These are phyloP conservation scores for Yamadazyma blattariae DNA, from an alignment of 1,139 yeast genomes.

Conservation along the genomic window DNA sequence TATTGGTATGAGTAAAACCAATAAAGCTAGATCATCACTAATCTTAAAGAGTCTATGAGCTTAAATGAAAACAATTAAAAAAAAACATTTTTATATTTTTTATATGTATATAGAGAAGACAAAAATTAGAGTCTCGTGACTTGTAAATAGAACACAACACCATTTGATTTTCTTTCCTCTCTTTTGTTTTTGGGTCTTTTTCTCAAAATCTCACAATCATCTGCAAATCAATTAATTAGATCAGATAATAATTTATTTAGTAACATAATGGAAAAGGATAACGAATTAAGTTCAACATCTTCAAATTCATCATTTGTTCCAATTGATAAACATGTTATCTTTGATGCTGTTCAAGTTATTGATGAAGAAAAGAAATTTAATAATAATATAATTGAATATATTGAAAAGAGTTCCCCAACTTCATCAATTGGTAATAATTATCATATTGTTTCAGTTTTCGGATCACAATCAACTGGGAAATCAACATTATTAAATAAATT, in stretches of 20 bases:
- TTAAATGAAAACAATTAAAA: too few relatives aligned
- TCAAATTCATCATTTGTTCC: constrained; percentile 45
- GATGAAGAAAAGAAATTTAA: constrained; percentile 74
- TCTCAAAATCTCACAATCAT: too few relatives aligned
- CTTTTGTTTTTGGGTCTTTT: too few relatives aligned
- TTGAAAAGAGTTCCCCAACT: constrained; percentile 31
- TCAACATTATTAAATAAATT: constrained; percentile 83
- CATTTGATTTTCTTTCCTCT: too few relatives aligned
- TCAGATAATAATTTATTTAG: too few relatives aligned
- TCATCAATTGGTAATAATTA: constrained; percentile 60
- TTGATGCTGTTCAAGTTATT: constrained; percentile 68
- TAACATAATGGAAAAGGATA: too few relatives aligned
- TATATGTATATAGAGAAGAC: too few relatives aligned
- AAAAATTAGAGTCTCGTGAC: too few relatives aligned
- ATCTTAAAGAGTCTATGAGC: constrained; percentile 2
- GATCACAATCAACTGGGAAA: constrained; percentile 95
- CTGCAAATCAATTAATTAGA: too few relatives aligned
- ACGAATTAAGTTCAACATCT: constrained; percentile 18
- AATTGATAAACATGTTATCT: constrained; percentile 26
- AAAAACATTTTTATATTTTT: too few relatives aligned
- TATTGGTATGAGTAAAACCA: constrained; percentile 65
- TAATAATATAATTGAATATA: constrained; percentile 30
- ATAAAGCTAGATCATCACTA: constrained; percentile 34
- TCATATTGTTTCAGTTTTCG: constrained; percentile 93
- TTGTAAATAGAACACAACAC: too few relatives aligned